Conservation (phyloP, 2,329 filamentous ascomycete genomes). For the Ophiostoma himal-ulmi region DNA sequence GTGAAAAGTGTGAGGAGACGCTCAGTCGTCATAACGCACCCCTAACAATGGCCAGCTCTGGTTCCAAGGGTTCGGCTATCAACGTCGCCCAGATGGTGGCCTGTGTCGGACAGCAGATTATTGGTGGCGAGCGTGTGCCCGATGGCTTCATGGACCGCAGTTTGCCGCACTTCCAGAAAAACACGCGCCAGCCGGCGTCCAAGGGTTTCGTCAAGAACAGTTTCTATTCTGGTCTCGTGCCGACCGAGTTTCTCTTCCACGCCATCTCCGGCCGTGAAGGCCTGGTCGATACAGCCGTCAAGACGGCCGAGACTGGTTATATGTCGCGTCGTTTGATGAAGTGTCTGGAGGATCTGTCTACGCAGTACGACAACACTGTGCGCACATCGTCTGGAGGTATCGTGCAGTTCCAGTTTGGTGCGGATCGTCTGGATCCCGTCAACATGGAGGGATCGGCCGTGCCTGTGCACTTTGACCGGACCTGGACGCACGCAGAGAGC, state of each 20-base stretch:
- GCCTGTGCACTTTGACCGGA: slow-evolving; percentile 86
- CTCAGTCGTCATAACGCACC: slow-evolving; percentile 89
- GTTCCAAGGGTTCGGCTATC: slow-evolving; percentile 93
- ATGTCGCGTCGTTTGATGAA: slow-evolving; percentile 99
- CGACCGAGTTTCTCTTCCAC: slow-evolving; percentile 95
- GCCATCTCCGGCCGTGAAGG: slow-evolving; percentile 98
- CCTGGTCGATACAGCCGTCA: slow-evolving; percentile 96
- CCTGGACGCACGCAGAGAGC: slow-evolving; percentile 74
- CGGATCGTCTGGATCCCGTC: slow-evolving; percentile 89
- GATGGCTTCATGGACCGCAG: slow-evolving; percentile 96
- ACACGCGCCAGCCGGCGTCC: slow-evolving; percentile 81
- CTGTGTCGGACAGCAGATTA: slow-evolving; percentile 95
- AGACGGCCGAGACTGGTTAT: slow-evolving; percentile 97
- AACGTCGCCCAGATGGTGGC: slow-evolving; percentile 99
- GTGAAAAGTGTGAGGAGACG: slow-evolving; percentile 82
- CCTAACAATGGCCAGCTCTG: slow-evolving; percentile 93
- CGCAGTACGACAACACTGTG: slow-evolving; percentile 90
- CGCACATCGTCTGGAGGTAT: slow-evolving; percentile 82
- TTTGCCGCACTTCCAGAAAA: slow-evolving; percentile 91
- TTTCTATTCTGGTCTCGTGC: slow-evolving; percentile 87
- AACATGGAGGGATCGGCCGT: slow-evolving; percentile 95
- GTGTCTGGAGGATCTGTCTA: slow-evolving; percentile 88
- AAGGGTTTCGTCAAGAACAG: slow-evolving; percentile 97
- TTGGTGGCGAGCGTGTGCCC: slow-evolving; percentile 82
- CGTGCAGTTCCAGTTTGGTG: slow-evolving; percentile 96